Conservation (phyloP, 2,329 filamentous ascomycete species). For the Epichloe gansuensis region DNA sequence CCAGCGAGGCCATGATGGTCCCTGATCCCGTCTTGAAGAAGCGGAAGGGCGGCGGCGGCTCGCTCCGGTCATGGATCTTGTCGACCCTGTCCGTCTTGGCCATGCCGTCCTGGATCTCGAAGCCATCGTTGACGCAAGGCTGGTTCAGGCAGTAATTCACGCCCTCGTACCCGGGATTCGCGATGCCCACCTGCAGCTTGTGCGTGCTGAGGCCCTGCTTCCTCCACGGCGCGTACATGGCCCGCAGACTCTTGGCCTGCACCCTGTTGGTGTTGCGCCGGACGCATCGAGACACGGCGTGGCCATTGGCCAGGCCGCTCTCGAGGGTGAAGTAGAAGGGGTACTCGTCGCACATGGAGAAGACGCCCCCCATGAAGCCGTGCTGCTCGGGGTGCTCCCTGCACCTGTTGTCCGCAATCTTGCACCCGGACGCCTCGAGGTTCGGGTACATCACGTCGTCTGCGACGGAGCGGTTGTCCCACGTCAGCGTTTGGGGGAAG, state of each 20-base stretch:
- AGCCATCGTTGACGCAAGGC: constrained; percentile 2
- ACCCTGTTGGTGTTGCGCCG: neutral
- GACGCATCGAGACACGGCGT: constrained; percentile 1
- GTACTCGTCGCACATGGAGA: neutral
- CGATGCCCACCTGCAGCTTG: neutral
- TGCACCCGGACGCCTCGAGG: constrained; percentile 1
- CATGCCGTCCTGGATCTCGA: constrained; percentile 4
- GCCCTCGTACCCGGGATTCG: neutral
- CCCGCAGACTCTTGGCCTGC: neutral
- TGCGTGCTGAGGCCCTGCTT: neutral
- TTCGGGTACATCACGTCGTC: neutral
- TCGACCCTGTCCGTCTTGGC: neutral
- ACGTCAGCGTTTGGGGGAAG: constrained; percentile 8
- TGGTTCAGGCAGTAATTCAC: constrained; percentile 5
- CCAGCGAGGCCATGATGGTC: neutral
- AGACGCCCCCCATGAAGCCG: neutral
- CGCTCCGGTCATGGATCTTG: neutral
- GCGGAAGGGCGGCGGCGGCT: neutral
- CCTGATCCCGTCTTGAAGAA: neutral
- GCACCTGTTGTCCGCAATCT: neutral
- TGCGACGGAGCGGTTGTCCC: constrained; percentile 1
- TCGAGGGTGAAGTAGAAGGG: neutral
- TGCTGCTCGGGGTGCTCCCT: neutral
- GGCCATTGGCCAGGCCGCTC: neutral
- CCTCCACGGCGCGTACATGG: neutral